Evolutionary conservation across 1,284 basidiomycete genomes (phyloP), one percentile per base, ranked within the genome.

Genomic region (Golubevia sp.): DNA sequence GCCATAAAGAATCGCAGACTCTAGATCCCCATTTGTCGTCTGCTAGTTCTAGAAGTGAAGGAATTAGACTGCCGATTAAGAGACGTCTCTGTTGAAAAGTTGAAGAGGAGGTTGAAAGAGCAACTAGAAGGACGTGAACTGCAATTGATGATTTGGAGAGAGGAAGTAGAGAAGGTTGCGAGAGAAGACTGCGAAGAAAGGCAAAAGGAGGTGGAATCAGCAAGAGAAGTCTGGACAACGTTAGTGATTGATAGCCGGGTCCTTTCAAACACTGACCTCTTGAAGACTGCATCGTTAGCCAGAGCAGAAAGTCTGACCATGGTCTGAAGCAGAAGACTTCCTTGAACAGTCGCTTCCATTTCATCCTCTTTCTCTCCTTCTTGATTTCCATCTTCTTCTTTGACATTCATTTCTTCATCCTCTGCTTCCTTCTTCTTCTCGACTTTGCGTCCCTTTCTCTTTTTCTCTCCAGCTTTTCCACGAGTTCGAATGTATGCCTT

Each of bases 1-100:
- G 62, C 77, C 79, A 83, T 1, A 74, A 49, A 1, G 68, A 58
- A 30, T 82, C 79, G 1, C 78, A 76, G 1, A 82, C 70, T 2
- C 80, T 73, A n/a, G 68, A 72, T 18, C 79, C 79, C 62, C 69
- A 81, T 49, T 74, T 74, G 59, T 77, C 80, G 15, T 74, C 71
- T 21, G 71, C 69, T 8, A 71, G 62, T 0, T 51, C 38, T 18
- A 60, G 27, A 0, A 83, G 64, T 7, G 57, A 5, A 3, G 63
- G 61, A 0, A 70, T 59, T 5, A 82, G 64, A 1, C 24, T 4
- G 0, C 55, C 20, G 1, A 67, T 50, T 2, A 79, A 64, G 3
- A 63, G 63, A 4, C 67, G 69, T 2, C 75, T 64, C 8, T 75
- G 50, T 62, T 61, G 11, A 56, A 44, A 54, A 13, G 64, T 8